Evolutionary conservation across 306 rosid genomes (phyloP).

Genomic region (Cucumis sativus): DNA sequence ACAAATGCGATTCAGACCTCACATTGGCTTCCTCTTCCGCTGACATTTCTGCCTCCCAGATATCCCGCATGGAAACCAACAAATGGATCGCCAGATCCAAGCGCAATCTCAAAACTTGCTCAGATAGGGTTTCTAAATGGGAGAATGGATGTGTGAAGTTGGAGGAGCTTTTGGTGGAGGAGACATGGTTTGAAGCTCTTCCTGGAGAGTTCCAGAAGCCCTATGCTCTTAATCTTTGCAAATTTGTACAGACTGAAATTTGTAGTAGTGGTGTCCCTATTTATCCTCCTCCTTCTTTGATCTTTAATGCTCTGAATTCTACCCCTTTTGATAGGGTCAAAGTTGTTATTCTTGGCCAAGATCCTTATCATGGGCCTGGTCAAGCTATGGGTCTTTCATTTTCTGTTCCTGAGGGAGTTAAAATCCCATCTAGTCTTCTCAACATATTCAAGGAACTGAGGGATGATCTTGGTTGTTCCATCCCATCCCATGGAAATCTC

Average conservation of each 20-base stretch:
- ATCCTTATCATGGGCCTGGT: slow-evolving; percentile 95
- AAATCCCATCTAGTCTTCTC: slow-evolving; percentile 75
- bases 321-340: slow-evolving; percentile 63
- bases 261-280: slow-evolving; percentile 24
- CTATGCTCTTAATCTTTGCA: slow-evolving; percentile 49
- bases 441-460: slow-evolving; percentile 80
- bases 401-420: slow-evolving; percentile 83
- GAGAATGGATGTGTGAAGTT: slow-evolving; percentile 24
- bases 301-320: slow-evolving; percentile 85
- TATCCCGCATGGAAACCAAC: slow-evolving; percentile 46
- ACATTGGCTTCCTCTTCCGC: background rate
- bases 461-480: slow-evolving; percentile 75
- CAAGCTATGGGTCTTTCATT: slow-evolving; percentile 99
- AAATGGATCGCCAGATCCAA: slow-evolving; percentile 53
- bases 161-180: slow-evolving; percentile 70
- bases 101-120: slow-evolving; percentile 53
- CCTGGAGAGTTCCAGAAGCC: slow-evolving; percentile 60
- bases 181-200: slow-evolving; percentile 62
- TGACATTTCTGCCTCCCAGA: slow-evolving; percentile 23
- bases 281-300: slow-evolving; percentile 70
- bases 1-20: background rate
- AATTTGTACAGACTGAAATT: slow-evolving; percentile 50
- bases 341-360: slow-evolving; percentile 93
- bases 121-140: slow-evolving; percentile 26
- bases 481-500: slow-evolving; percentile 75